Evolutionary conservation across 371 early-diverging fungal genomes (phyloP).

Genomic region (Mucor lusitanicus): DNA sequence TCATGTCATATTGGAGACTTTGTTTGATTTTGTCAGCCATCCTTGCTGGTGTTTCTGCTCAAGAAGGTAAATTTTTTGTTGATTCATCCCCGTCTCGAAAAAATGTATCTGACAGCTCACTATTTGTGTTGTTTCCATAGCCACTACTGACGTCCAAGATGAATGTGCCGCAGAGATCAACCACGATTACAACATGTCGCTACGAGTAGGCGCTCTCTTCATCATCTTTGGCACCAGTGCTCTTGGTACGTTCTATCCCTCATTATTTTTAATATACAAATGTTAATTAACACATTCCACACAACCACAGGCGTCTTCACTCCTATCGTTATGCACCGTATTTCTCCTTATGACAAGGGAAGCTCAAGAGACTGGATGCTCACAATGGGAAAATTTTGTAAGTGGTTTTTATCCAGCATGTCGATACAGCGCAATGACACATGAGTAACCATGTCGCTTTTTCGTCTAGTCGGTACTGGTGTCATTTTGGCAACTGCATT

Average conservation of each 20-base stretch:
- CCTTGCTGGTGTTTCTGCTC: not conserved
- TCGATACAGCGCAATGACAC: not conserved
- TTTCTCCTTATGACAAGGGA: conserved; percentile 34
- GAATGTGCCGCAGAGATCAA: conserved; percentile 20
- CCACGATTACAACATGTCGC: conserved; percentile 25
- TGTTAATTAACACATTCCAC: conserved; percentile 5
- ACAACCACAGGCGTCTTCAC: conserved; percentile 42
- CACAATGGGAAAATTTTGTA: conserved; percentile 50
- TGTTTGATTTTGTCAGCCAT: not conserved
- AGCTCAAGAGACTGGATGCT: conserved; percentile 36
- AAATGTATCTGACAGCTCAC: not conserved
- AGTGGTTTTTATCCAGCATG: conserved; percentile 10
- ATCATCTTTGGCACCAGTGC: conserved; percentile 31
- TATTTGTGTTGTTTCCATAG: not conserved
- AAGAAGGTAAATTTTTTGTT: conserved; percentile 4
- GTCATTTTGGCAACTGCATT: conserved; percentile 81
- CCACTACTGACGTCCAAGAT: not conserved
- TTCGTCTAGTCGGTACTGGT: conserved; percentile 74
- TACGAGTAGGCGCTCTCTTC: conserved; percentile 32
- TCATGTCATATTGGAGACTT: not conserved
- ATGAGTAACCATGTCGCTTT: not conserved
- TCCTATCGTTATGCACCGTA: conserved; percentile 43
- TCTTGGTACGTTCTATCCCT: conserved; percentile 18
- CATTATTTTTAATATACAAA: not conserved
- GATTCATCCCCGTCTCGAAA: not conserved